phyloP scores from a whole-genome alignment of 768 basidiomycete genomes.

The Russula foetens region DNA sequence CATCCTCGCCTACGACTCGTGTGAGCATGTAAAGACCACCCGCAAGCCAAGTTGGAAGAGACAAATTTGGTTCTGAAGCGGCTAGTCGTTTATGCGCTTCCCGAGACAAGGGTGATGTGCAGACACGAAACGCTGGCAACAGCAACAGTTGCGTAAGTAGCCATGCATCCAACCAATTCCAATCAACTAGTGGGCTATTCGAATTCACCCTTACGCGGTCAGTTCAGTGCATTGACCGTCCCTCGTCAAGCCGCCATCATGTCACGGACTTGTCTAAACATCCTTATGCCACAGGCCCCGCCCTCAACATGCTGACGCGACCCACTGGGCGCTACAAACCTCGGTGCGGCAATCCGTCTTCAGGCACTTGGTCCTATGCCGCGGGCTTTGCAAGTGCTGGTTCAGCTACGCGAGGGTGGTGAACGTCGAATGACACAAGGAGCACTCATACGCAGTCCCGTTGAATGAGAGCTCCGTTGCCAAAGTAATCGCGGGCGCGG shows the following conservation, averaged over 20 bases:
- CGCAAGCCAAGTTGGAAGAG: too few relatives aligned
- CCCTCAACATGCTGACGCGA: slow-evolving; percentile 11
- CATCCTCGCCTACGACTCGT: too few relatives aligned
- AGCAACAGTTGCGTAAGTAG: too few relatives aligned
- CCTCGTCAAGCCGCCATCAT: slow-evolving; percentile 3
- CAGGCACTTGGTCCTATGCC: slow-evolving; percentile 3
- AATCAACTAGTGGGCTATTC: too few relatives aligned
- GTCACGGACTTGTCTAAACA: slow-evolving; percentile 4
- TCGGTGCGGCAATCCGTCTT: not conserved
- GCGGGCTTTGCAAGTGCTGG: slow-evolving; percentile 54
- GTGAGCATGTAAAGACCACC: too few relatives aligned
- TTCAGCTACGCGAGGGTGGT: slow-evolving; percentile 40
- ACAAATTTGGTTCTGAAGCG: too few relatives aligned
- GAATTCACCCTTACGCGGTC: too few relatives aligned
- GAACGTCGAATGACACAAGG: slow-evolving; percentile 45
- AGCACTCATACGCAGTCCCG: slow-evolving; percentile 47
- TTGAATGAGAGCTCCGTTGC: slow-evolving; percentile 38
- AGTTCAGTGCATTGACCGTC: not conserved
- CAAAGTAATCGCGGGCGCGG: not conserved
- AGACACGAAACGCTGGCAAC: too few relatives aligned
- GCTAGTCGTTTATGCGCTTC: too few relatives aligned
- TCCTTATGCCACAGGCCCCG: slow-evolving; percentile 6
- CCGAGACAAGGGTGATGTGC: too few relatives aligned
- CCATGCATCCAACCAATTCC: too few relatives aligned
- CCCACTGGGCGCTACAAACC: slow-evolving; percentile 7